Evolutionary conservation across 345 rosid genomes (phyloP).

Genomic region (Eucalyptus curtisii): DNA sequence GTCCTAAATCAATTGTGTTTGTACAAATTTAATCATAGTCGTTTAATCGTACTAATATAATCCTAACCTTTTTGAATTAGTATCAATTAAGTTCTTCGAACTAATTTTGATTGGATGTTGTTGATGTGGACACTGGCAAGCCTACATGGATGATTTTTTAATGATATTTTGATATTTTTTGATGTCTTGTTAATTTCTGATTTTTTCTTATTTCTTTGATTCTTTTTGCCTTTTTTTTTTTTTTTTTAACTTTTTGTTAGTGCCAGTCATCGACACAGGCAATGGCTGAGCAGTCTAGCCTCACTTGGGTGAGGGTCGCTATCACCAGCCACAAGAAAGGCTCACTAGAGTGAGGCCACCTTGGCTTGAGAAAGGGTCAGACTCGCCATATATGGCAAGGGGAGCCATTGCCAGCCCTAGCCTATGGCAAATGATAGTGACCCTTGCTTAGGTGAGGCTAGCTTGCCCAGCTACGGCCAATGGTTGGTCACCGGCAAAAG

Average conservation of each 20-base stretch:
- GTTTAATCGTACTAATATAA: too few species aligned
- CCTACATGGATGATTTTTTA: not conserved
- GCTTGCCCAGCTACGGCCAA: too few species aligned
- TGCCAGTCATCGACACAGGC: fast-evolving
- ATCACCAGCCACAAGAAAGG: not conserved
- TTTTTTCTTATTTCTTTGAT: too few species aligned
- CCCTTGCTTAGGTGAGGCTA: not conserved
- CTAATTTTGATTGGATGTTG: fast-evolving
- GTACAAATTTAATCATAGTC: fast-evolving
- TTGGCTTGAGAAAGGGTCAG: not conserved
- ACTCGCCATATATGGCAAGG: not conserved
- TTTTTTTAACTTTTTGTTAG: too few species aligned
- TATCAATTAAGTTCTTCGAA: too few species aligned
- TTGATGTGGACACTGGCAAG: fast-evolving
- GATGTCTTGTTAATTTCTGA: too few species aligned
- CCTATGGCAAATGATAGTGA: not conserved
- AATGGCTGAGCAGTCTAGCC: not conserved
- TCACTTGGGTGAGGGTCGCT: not conserved
- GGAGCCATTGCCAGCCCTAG: fast-evolving
- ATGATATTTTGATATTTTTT: too few species aligned
- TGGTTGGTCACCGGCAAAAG: fast-evolving
- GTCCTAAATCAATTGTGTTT: too few species aligned
- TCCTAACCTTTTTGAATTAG: not conserved
- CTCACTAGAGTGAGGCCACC: not conserved
- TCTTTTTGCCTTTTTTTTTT: not conserved